phyloP scores from a whole-genome alignment of 305 asterid genomes.

The Nicotiana rustica region DNA sequence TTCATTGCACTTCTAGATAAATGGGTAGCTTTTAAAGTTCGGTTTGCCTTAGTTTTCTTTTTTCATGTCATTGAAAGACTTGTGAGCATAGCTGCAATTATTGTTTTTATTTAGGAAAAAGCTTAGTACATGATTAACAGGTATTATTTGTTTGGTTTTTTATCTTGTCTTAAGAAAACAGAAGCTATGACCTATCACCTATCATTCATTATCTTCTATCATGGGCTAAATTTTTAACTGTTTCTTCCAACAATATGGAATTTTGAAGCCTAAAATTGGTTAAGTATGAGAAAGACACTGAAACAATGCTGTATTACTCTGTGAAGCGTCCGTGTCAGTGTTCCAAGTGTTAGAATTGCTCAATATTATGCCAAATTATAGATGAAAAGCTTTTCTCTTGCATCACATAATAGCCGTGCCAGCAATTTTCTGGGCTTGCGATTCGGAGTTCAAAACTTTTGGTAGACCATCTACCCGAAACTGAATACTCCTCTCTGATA shows the following conservation, averaged over 20 bases:
- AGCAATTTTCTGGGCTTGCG: not conserved
- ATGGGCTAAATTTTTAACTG: not conserved
- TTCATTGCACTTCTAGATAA: not conserved
- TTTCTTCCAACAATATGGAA: not conserved
- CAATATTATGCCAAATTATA: not conserved
- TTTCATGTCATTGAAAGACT: not conserved
- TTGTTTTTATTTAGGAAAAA: not conserved
- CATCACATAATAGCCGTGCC: not conserved
- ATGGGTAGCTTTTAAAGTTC: not conserved
- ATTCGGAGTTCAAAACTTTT: not conserved
- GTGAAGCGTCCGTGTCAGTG: not conserved
- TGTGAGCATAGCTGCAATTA: not conserved
- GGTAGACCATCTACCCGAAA: not conserved
- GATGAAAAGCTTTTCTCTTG: not conserved
- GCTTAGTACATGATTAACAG: not conserved
- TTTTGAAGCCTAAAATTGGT: not conserved
- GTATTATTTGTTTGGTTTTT: not conserved
- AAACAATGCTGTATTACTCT: not conserved
- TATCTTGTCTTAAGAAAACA: not conserved
- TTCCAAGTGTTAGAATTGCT: slow-evolving; percentile 18
- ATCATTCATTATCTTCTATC: not conserved
- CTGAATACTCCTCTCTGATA: not conserved
- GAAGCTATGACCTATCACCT: slow-evolving; percentile 6
- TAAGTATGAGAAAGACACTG: not conserved
- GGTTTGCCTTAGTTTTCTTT: not conserved